Percentiles rank a stretch among this genome's conserved stretches.
These are phyloP conservation scores for Dinochytrium kinnereticum DNA, from an alignment of 371 early-diverging fungal genomes.

Conservation along the genomic window DNA sequence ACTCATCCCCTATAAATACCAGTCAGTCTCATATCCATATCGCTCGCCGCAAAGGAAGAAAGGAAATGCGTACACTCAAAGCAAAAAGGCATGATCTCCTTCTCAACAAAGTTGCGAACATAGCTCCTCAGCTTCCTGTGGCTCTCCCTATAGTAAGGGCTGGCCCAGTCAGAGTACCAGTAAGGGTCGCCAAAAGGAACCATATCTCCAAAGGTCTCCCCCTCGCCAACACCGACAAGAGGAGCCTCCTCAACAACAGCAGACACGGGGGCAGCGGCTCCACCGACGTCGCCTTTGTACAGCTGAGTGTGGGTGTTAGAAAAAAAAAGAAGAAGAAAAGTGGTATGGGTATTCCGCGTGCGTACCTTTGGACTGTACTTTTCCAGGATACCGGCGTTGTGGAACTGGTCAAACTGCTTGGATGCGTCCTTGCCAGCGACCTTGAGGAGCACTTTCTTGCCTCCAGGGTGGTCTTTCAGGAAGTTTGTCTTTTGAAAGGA, in stretches of 20 bases:
- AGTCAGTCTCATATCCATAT: neutral
- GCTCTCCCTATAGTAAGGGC: conserved; percentile 41
- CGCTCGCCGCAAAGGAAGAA: neutral
- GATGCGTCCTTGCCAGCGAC: conserved; percentile 87
- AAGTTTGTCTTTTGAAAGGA: conserved; percentile 32
- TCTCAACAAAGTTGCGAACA: conserved; percentile 78
- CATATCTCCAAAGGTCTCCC: conserved; percentile 71
- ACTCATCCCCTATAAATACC: conserved; percentile 65
- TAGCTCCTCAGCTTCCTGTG: conserved; percentile 72
- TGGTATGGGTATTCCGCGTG: neutral
- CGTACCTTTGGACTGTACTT: conserved; percentile 47
- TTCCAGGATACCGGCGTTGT: conserved; percentile 58
- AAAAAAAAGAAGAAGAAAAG: neutral
- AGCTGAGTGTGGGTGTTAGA: neutral
- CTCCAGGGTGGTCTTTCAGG: conserved; percentile 48
- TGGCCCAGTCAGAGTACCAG: conserved; percentile 74
- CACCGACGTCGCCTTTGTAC: conserved; percentile 30
- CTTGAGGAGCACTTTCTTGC: conserved; percentile 70
- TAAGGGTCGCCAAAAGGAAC: conserved; percentile 85
- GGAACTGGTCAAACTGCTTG: conserved; percentile 87
- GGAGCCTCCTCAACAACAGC: conserved; percentile 20
- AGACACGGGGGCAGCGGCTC: conserved; percentile 21
- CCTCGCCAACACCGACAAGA: conserved; percentile 44
- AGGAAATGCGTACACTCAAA: conserved; percentile 64
- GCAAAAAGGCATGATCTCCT: conserved; percentile 79